These are phyloP conservation scores for Trichosanthes truncata DNA, from an alignment of 306 rosid genomes.

Conservation along the genomic window DNA sequence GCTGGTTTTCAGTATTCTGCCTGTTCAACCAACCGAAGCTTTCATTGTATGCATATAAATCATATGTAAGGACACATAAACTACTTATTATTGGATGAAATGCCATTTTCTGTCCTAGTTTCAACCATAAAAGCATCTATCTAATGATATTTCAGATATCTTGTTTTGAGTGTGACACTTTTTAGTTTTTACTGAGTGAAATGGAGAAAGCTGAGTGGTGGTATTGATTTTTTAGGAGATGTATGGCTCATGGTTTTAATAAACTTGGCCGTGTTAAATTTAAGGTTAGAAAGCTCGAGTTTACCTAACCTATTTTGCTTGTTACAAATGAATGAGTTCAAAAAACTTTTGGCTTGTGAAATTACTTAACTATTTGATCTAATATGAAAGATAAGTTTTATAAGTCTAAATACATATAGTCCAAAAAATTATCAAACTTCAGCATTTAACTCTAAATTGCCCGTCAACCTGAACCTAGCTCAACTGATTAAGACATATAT, in stretches of 20 bases:
- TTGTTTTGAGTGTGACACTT: neutral
- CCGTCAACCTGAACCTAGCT: too few relatives aligned
- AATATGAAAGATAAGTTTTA: too few relatives aligned
- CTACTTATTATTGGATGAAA: neutral
- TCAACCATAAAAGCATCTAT: neutral
- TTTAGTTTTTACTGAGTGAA: neutral
- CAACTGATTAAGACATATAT: too few relatives aligned
- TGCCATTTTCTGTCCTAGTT: neutral
- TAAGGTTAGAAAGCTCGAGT: too few relatives aligned
- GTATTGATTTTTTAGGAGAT: neutral
- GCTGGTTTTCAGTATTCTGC: neutral
- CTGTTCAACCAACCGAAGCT: neutral
- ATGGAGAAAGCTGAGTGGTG: neutral
- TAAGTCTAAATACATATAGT: too few relatives aligned
- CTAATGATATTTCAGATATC: neutral
- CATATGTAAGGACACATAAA: neutral
- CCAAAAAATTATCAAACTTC: too few relatives aligned
- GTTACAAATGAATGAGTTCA: too few relatives aligned
- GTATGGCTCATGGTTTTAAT: neutral
- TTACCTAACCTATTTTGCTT: too few relatives aligned
- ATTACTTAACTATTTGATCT: too few relatives aligned
- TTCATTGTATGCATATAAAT: neutral
- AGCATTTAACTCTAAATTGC: too few relatives aligned
- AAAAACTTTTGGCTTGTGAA: too few relatives aligned
- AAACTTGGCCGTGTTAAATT: neutral